These are phyloP conservation scores for Geranium rotundifolium DNA, from an alignment of 345 rosid genomes.

Conservation along the genomic window DNA sequence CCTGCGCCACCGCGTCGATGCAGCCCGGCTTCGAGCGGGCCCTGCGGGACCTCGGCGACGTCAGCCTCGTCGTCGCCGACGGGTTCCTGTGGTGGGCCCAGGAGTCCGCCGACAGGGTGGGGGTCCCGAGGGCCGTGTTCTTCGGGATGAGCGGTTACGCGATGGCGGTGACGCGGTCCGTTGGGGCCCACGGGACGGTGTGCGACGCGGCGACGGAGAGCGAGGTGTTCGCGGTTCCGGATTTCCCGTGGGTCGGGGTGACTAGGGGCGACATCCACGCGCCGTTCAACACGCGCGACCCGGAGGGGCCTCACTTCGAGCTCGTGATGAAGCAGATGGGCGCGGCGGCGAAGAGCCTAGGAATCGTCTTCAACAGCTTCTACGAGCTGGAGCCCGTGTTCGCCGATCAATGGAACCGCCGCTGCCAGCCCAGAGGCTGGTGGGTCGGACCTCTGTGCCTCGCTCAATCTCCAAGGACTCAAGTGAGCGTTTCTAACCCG, in stretches of 20 bases:
- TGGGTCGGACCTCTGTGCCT: slow-evolving; percentile 59
- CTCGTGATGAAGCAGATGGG: slow-evolving; percentile 4
- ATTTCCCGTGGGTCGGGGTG: slow-evolving; percentile 58
- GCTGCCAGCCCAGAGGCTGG: slow-evolving; percentile 12
- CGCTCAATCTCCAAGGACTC: slow-evolving; percentile 7
- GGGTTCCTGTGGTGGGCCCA: slow-evolving; percentile 74
- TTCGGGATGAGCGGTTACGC: slow-evolving; percentile 36
- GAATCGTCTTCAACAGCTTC: slow-evolving; percentile 39
- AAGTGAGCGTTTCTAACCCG: too few species aligned
- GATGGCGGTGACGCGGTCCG: slow-evolving; percentile 5
- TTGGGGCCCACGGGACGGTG: neutral
- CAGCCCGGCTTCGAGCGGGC: slow-evolving; percentile 42
- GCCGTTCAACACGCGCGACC: neutral
- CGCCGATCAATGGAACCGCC: slow-evolving; percentile 22
- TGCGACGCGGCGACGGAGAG: slow-evolving; percentile 16
- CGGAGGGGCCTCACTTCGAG: slow-evolving; percentile 8
- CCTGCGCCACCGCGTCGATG: slow-evolving; percentile 45
- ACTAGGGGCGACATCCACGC: slow-evolving; percentile 30
- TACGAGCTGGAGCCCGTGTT: slow-evolving; percentile 56
- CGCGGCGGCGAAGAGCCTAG: slow-evolving; percentile 24
- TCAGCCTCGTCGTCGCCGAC: slow-evolving; percentile 52
- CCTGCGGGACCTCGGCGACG: slow-evolving; percentile 22
- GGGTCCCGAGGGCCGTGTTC: slow-evolving; percentile 43
- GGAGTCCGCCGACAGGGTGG: slow-evolving; percentile 53
- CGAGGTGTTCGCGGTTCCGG: slow-evolving; percentile 35